phyloP scores from a whole-genome alignment of 2,329 filamentous ascomycete species.

The Botrytis fabae region DNA sequence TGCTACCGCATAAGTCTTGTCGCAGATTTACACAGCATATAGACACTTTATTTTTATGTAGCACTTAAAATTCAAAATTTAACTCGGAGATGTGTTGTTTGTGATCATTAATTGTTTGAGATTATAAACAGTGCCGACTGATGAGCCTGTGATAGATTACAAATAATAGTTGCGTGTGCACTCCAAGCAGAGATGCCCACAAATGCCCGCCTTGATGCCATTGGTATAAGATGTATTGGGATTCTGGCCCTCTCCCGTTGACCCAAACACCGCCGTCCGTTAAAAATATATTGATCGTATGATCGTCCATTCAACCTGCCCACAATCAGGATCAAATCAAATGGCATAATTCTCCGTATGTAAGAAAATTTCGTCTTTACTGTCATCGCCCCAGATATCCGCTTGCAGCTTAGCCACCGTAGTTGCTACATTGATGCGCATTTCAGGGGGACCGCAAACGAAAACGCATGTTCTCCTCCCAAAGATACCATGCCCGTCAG shows the following conservation, averaged over 20 bases:
- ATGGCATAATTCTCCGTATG: slow-evolving; percentile 95
- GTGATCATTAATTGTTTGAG: slow-evolving; percentile 16
- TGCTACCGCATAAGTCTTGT: background rate
- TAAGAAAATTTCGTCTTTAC: slow-evolving; percentile 85
- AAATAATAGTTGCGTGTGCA: slow-evolving; percentile 2
- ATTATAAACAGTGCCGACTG: slow-evolving; percentile 17
- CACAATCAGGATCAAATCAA: slow-evolving; percentile 44
- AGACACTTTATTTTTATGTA: background rate
- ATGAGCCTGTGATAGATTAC: slow-evolving; percentile 20
- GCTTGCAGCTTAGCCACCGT: slow-evolving; percentile 81
- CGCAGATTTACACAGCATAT: background rate
- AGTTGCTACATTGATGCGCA: slow-evolving; percentile 85
- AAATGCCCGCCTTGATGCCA: slow-evolving; percentile 5
- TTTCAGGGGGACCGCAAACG: slow-evolving; percentile 84
- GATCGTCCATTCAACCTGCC: background rate
- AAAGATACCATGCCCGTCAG: slow-evolving; percentile 66
- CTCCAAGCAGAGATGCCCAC: slow-evolving; percentile 3
- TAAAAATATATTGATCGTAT: slow-evolving; percentile 10
- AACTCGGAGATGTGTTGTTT: background rate
- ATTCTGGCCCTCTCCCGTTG: slow-evolving; percentile 10
- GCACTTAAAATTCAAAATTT: background rate
- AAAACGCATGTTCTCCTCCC: slow-evolving; percentile 84
- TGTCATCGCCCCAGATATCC: slow-evolving; percentile 76
- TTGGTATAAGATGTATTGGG: slow-evolving; percentile 16
- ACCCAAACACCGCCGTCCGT: slow-evolving; percentile 12